A percentile compares a stretch with the other conserved stretches of the same genome.
These are phyloP conservation scores for Sonneratia caseolaris DNA, from an alignment of 345 rosid genomes.

Conservation along the genomic window DNA sequence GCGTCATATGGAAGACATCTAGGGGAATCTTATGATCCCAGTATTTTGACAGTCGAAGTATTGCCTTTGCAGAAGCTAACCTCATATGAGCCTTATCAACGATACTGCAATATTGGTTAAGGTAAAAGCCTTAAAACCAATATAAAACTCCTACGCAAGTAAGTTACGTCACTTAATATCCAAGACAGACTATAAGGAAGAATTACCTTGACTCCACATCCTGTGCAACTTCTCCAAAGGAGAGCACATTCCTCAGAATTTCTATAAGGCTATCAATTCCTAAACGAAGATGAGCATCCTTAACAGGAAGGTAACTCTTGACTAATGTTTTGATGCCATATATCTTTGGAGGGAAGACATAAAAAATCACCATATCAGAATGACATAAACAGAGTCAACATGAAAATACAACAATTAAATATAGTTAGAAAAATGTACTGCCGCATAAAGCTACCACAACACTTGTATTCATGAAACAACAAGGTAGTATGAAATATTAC, in stretches of 20 bases:
- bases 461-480: not conserved
- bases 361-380: not conserved
- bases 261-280: slow-evolving; percentile 63
- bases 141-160: slow-evolving; percentile 4
- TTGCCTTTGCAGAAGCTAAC: slow-evolving; percentile 92
- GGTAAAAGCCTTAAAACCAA: slow-evolving; percentile 11
- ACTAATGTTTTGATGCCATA: slow-evolving; percentile 90
- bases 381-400: not conserved
- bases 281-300: slow-evolving; percentile 90
- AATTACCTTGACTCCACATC: slow-evolving; percentile 69
- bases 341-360: slow-evolving; percentile 34
- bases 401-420: not conserved
- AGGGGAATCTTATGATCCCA: slow-evolving; percentile 90
- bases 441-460: not conserved
- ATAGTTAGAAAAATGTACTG: not conserved
- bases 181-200: not conserved
- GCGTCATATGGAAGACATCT: slow-evolving; percentile 65
- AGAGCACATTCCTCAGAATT: slow-evolving; percentile 53
- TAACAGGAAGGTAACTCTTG: slow-evolving; percentile 83
- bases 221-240: slow-evolving; percentile 69
- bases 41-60: slow-evolving; percentile 74
- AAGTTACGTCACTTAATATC: not conserved
- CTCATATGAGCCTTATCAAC: slow-evolving; percentile 84
- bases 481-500: not conserved
- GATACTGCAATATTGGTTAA: slow-evolving; percentile 38